phyloP scores from a whole-genome alignment of 192 early-diverging fungal species.

The Podochytrium sp. region DNA sequence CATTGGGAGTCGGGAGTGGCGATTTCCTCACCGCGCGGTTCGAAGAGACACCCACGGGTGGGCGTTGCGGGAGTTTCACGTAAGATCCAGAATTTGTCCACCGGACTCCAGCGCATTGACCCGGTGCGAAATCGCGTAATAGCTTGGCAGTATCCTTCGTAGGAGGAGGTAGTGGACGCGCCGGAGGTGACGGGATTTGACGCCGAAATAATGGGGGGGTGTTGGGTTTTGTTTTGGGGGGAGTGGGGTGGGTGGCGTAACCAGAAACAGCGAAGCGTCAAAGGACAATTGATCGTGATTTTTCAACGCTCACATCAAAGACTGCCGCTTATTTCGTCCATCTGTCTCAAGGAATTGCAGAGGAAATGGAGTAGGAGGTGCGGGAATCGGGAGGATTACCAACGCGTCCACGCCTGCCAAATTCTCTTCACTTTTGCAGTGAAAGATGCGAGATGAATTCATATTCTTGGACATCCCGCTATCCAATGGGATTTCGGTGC shows the following conservation, averaged over 20 bases:
- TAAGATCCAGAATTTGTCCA: not conserved
- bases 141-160: not conserved
- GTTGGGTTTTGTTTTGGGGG: not conserved
- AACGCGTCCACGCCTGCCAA: too few relatives aligned
- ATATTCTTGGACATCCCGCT: too few relatives aligned
- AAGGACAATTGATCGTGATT: slow-evolving; percentile 6
- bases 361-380: too few relatives aligned
- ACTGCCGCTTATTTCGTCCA: too few relatives aligned
- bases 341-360: too few relatives aligned
- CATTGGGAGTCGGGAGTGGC: not conserved
- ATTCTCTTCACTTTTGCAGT: too few relatives aligned
- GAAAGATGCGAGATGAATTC: too few relatives aligned
- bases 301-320: too few relatives aligned
- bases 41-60: not conserved
- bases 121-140: not conserved
- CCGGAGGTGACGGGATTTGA: not conserved
- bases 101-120: slow-evolving; percentile 1
- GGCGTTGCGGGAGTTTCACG: not conserved
- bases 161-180: not conserved
- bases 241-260: not conserved
- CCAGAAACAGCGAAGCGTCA: not conserved
- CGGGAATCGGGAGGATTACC: too few relatives aligned
- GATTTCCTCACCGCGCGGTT: not conserved
- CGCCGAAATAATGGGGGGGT: too few relatives aligned
- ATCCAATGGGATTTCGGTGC: too few relatives aligned